Evolutionary conservation across 2,329 filamentous ascomycete species (phyloP).

Genomic region (Monosporascus sp.): DNA sequence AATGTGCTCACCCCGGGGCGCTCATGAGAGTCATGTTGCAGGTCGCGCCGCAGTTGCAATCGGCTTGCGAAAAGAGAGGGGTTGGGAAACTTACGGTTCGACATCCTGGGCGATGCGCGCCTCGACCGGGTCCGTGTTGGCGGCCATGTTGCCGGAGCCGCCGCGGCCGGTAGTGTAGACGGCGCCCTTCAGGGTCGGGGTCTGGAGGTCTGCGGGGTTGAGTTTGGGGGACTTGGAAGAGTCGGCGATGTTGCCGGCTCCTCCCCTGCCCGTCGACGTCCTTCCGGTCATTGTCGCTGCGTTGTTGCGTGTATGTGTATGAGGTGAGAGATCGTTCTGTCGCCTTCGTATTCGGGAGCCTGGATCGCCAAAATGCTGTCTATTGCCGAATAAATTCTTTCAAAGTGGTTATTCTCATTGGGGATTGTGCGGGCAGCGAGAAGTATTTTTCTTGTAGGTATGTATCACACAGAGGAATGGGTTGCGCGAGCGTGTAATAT

Average conservation of each 20-base stretch:
- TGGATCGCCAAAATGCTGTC: no score
- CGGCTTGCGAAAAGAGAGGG: constrained; percentile 9
- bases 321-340: no score
- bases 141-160: constrained; percentile 82
- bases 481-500: no score
- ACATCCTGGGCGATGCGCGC: constrained; percentile 83
- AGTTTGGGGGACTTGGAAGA: constrained; percentile 42
- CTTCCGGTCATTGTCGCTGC: constrained; percentile 34
- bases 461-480: no score
- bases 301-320: neutral
- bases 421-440: no score
- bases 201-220: constrained; percentile 64
- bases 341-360: no score
- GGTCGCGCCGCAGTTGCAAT: neutral
- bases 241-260: constrained; percentile 69
- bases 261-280: constrained; percentile 69
- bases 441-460: no score
- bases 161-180: constrained; percentile 87
- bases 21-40: no score
- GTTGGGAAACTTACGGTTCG: constrained; percentile 49
- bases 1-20: neutral
- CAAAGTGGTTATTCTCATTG: no score
- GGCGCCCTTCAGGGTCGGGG: constrained; percentile 77
- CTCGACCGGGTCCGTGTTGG: constrained; percentile 64
- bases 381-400: no score